Percentiles rank a stretch among this genome's conserved stretches.
These are phyloP conservation scores for Fraxinus dipetala DNA, from an alignment of 305 asterid species.

Conservation along the genomic window DNA sequence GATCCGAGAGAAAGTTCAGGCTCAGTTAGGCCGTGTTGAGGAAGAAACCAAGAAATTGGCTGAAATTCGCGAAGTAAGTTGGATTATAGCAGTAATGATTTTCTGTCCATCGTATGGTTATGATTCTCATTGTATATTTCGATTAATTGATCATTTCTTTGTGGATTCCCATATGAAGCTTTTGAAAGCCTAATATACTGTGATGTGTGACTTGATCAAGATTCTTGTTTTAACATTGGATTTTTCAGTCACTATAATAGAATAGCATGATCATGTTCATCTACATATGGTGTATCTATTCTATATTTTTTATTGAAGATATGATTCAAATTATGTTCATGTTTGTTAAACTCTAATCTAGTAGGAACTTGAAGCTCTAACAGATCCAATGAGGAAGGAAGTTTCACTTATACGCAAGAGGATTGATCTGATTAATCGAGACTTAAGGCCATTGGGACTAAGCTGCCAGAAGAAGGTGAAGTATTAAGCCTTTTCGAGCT, in stretches of 20 bases:
- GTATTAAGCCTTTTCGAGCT: not conserved
- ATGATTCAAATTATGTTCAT: not conserved
- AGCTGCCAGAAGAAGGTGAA: conserved; percentile 69
- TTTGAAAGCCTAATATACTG: too few species aligned
- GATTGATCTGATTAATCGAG: conserved; percentile 56
- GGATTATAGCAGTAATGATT: not conserved
- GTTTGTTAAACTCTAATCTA: conserved; percentile 24
- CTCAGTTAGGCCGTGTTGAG: conserved; percentile 65
- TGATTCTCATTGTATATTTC: too few species aligned
- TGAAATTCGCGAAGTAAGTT: conserved; percentile 58
- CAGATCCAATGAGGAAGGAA: conserved; percentile 82
- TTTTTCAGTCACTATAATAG: not conserved
- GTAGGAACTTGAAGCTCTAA: conserved; percentile 71
- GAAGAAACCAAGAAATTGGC: conserved; percentile 65
- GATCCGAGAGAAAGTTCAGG: conserved; percentile 54
- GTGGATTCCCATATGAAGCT: not conserved
- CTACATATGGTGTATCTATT: not conserved
- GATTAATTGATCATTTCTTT: not conserved
- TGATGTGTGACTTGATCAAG: not conserved
- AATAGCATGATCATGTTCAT: not conserved
- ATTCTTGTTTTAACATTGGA: not conserved
- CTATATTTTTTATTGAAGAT: not conserved
- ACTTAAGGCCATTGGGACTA: conserved; percentile 49
- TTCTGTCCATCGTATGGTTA: not conserved
- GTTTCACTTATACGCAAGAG: conserved; percentile 57